Evolutionary conservation across 257 asterid genomes (phyloP).

Genomic region (Solanum peruvianum): DNA sequence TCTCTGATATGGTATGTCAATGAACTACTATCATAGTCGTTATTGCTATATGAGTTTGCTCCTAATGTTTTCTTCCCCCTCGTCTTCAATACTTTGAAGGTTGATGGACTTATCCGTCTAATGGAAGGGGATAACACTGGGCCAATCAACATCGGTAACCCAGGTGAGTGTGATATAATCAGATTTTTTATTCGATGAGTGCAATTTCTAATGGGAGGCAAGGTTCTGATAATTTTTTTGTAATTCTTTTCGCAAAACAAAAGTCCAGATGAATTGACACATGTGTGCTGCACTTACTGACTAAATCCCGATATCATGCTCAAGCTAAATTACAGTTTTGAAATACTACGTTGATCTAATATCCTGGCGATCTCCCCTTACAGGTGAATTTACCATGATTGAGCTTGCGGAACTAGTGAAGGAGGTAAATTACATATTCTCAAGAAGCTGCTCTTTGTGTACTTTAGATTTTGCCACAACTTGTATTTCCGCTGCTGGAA

Average conservation of each 20-base stretch:
- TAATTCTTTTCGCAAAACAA: background rate
- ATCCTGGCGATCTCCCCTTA: background rate
- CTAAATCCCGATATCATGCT: background rate
- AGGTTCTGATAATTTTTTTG: background rate
- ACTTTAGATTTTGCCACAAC: background rate
- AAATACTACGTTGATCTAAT: background rate
- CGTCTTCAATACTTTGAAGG: slow-evolving; percentile 2
- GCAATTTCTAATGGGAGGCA: background rate
- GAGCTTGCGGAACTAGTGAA: slow-evolving; percentile 57
- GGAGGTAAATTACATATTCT: slow-evolving; percentile 16
- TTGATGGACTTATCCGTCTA: slow-evolving; percentile 39
- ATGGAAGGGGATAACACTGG: slow-evolving; percentile 52
- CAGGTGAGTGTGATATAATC: slow-evolving; percentile 21
- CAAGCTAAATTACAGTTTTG: background rate
- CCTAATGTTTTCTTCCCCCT: background rate
- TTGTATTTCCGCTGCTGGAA: background rate
- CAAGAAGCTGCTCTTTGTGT: background rate
- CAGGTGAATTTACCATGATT: slow-evolving; percentile 54
- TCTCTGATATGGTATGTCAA: slow-evolving; percentile 38
- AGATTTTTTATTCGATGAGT: background rate
- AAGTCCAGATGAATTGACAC: background rate
- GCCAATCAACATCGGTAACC: slow-evolving; percentile 64
- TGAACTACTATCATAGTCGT: background rate
- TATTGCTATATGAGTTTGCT: background rate
- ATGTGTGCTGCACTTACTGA: background rate